Conservation (phyloP, 805 yeast species). For the Zygosaccharomyces rouxii region DNA sequence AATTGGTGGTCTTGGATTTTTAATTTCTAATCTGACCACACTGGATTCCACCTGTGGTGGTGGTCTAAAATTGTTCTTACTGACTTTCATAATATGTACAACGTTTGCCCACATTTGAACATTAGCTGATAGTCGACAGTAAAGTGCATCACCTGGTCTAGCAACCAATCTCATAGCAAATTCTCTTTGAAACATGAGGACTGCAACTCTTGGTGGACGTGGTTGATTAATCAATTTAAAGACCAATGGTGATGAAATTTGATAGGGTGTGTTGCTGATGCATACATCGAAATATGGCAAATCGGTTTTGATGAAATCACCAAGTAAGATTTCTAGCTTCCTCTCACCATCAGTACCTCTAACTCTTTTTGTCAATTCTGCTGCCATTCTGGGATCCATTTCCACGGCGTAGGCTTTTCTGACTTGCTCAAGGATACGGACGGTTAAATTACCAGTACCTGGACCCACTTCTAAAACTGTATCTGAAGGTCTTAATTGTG, state of each 20-base stretch:
- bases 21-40: conserved; percentile 89
- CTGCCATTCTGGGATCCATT: conserved; percentile 99
- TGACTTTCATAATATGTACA: conserved; percentile 97
- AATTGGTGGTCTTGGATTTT: conserved; percentile 87
- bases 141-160: conserved; percentile 91
- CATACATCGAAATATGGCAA: conserved; percentile 93
- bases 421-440: conserved; percentile 86
- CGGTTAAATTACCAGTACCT: conserved; percentile 97
- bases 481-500: conserved; percentile 87
- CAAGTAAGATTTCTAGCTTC: conserved; percentile 84
- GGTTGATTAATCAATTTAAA: conserved; percentile 89
- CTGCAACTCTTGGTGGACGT: conserved; percentile 88
- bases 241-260: conserved; percentile 93
- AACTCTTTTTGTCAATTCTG: conserved; percentile 94
- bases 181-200: conserved; percentile 96
- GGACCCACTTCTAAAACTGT: conserved; percentile 96
- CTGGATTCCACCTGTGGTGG: conserved; percentile 98
- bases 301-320: conserved; percentile 95
- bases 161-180: conserved; percentile 92
- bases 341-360: conserved; percentile 94
- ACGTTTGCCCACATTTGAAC: conserved; percentile 99
- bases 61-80: conserved; percentile 92
- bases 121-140: conserved; percentile 90
- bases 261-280: conserved; percentile 96
- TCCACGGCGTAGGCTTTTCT: conserved; percentile 93